A percentile compares a stretch with the other conserved stretches of the same genome.
Conservation (phyloP, 2,329 filamentous ascomycete species). For the Passalora sequoiae region DNA sequence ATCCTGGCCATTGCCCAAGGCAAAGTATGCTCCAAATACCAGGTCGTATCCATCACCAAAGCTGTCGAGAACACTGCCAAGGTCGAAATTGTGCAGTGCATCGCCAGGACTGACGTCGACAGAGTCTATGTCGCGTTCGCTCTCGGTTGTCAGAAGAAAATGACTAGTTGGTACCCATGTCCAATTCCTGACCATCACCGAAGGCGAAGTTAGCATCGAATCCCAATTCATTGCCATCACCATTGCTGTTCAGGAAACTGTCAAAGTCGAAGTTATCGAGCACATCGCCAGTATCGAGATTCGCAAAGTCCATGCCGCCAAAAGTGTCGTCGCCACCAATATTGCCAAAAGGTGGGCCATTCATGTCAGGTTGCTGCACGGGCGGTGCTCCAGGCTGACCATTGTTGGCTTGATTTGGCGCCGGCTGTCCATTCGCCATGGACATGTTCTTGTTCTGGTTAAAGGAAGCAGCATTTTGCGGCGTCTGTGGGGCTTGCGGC, state of each 20-base stretch:
- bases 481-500: constrained; percentile 46
- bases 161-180: constrained; percentile 1
- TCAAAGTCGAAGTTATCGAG: constrained; percentile 64
- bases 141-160: no score
- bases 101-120: no score
- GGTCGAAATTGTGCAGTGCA: no score
- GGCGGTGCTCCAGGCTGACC: constrained; percentile 14
- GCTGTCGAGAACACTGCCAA: no score
- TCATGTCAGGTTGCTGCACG: constrained; percentile 32
- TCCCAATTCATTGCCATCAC: constrained; percentile 39
- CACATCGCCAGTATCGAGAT: constrained; percentile 58
- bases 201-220: constrained; percentile 38
- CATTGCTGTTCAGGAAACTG: constrained; percentile 56
- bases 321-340: constrained; percentile 33
- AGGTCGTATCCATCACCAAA: no score
- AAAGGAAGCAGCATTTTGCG: constrained; percentile 37
- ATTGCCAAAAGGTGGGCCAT: constrained; percentile 38
- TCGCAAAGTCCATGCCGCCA: constrained; percentile 37
- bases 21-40: no score
- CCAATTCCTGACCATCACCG: constrained; percentile 19
- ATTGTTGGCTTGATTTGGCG: constrained; percentile 30
- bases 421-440: constrained; percentile 33
- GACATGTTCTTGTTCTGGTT: constrained; percentile 34
- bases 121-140: no score
- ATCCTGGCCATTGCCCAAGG: no score